phyloP scores from a whole-genome alignment of 2,329 filamentous ascomycete species.

The Cadophora sp. region DNA sequence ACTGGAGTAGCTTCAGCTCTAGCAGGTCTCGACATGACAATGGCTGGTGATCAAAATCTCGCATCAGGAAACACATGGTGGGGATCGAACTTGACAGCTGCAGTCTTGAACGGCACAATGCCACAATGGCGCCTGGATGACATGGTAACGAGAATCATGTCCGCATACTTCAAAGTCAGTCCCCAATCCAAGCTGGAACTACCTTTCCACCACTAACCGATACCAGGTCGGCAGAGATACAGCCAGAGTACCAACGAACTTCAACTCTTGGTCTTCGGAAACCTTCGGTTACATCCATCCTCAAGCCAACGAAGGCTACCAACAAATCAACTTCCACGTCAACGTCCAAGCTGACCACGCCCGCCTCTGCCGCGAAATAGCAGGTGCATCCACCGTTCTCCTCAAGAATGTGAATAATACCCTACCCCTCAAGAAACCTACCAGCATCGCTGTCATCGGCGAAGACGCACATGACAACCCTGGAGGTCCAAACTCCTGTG shows the following conservation, averaged over 20 bases:
- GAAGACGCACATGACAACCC: conserved; percentile 81
- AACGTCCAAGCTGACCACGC: conserved; percentile 81
- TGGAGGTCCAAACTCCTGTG: conserved; percentile 79
- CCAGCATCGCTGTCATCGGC: conserved; percentile 78
- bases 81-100: conserved; percentile 86
- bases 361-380: conserved; percentile 76
- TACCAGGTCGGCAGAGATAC: conserved; percentile 51
- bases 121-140: conserved; percentile 90
- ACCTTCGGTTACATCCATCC: conserved; percentile 65
- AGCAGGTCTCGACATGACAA: conserved; percentile 85
- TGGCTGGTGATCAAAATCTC: conserved; percentile 84
- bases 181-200: conserved; percentile 39
- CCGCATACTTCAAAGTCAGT: conserved; percentile 64
- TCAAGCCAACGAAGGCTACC: conserved; percentile 17
- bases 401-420: conserved; percentile 79
- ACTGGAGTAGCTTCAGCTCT: conserved; percentile 69
- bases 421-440: conserved; percentile 78
- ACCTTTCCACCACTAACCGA: background rate
- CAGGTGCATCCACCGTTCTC: conserved; percentile 81
- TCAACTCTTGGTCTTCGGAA: conserved; percentile 84
- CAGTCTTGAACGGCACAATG: conserved; percentile 87
- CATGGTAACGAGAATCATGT: conserved; percentile 86
- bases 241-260: conserved; percentile 66
- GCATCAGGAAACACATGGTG: conserved; percentile 68
- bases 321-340: conserved; percentile 77